Evolutionary conservation across 331 rosid species (phyloP), one percentile per base, ranked within the genome.

Genomic region (Acacia pycnantha): DNA sequence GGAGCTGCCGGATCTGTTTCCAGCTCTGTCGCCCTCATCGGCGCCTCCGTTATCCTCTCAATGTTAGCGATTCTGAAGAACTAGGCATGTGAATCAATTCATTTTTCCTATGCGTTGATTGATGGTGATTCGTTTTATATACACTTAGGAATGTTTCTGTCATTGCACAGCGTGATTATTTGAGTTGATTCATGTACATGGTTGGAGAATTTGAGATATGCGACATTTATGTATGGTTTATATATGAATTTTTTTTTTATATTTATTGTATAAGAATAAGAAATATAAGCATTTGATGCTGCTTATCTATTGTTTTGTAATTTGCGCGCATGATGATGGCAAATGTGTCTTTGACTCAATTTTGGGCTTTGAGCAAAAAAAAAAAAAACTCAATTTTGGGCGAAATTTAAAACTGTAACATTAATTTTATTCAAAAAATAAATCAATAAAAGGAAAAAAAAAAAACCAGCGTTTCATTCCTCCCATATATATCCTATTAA

Each of bases 1-100:
- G 94, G 89, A 62, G 88, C 89, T 0, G 85, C 90, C 0, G 79
- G 77, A 61, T 77, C 85, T 35, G 61, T 69, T 2, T 54, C 82
- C 18, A 33, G 56, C 65, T 88, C 88, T 0, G 82, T 73, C 12
- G 79, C 85, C 0, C 9, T 84, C 81, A 35, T 87, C n/a, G 85
- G 73, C 21, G 83, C 77, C 13, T 82, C 85, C 10, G 2, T 85
- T 7, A 64, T 85, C 47, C 0, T 88, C 27, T 85, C 89, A 7
- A 5, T 83, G 74, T 27, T 88, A 0, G 88, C 87, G 16, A 27
- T 81, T 8, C 75, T 87, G 44, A 88, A 75, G 83, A 77, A 78
- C 70, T 85, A 76, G 61, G 64, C 40, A 3, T 11, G 37, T 8
- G 76, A 22, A 53, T 70, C 19, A 0, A 5, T 59, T 71, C 29